Evolutionary conservation across 257 asterid genomes (phyloP), one percentile per base, ranked within the genome.

Genomic region (Lantana camara): DNA sequence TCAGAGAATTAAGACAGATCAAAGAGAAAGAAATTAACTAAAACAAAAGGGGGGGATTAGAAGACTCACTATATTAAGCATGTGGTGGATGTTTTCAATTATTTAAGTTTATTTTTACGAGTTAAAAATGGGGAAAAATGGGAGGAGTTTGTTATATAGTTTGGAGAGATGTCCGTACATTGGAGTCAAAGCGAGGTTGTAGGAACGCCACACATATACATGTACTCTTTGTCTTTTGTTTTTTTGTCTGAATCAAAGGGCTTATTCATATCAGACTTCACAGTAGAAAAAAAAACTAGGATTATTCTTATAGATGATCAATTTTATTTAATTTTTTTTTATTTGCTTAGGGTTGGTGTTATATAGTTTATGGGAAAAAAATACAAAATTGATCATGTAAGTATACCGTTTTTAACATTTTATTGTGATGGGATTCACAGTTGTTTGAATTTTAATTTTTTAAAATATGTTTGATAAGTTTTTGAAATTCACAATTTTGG

Each of bases 101-200:
- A 17, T 58, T 68, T 42, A 3, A 30, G 4, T 35, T 35, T 2
- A 4, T 9, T 19, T 2, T 71, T 46, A 47, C 40, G 62, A 52
- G 34, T 35, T 29, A 40, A 12, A 40, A 12, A 41, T 58, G 23
- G 41, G 10, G 40, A 59, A 72, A 58, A 30, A 30, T 29, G 41
- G 15, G 60, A 64, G 4, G 1, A 9, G 74, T 77, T 75, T 0
- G 80, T 72, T 77, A 75, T 71, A 77, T 75, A 73, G 64, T 52
- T 42, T 24, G 27, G 30, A 57, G 50, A 54, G 67, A 44, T 59
- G 64, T 66, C 78, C 77, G 80, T 71, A 76, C 75, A 56, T 52
- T 40, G 69, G 42, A 80, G 88, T 85, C 88, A 85, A 83, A 30
- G 81, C 96, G 75, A 83, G 58, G 73, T 64, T 87, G 57, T 41